phyloP scores from a whole-genome alignment of 805 yeast species.

The Pichia scutulata region DNA sequence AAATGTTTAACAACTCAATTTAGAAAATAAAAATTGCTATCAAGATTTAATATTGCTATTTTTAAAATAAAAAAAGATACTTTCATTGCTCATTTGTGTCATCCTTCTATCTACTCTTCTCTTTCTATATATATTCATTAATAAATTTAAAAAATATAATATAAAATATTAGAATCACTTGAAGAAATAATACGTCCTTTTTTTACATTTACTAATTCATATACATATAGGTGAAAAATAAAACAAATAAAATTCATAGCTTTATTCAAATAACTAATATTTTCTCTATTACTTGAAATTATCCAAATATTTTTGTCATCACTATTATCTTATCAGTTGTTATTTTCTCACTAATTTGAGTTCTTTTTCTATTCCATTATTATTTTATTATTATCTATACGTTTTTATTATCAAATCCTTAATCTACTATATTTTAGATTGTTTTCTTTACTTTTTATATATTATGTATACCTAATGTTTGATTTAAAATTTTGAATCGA shows the following conservation, averaged over 20 bases:
- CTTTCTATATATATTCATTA: neutral
- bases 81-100: neutral
- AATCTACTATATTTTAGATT: neutral
- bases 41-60: neutral
- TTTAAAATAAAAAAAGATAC: neutral
- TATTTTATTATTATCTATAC: neutral
- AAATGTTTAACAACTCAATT: neutral
- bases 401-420: neutral
- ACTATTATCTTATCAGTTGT: neutral
- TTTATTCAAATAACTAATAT: neutral
- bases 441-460: slow-evolving; percentile 1
- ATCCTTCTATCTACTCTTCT: neutral
- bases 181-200: neutral
- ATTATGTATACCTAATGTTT: slow-evolving; percentile 5
- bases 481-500: neutral
- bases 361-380: neutral
- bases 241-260: neutral
- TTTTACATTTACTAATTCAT: neutral
- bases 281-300: no score
- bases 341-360: neutral
- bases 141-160: neutral
- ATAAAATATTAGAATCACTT: neutral
- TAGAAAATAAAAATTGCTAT: neutral
- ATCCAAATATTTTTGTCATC: no score
- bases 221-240: neutral